phyloP scores from a whole-genome alignment of 192 early-diverging fungal species.

The Coemansia sp. region DNA sequence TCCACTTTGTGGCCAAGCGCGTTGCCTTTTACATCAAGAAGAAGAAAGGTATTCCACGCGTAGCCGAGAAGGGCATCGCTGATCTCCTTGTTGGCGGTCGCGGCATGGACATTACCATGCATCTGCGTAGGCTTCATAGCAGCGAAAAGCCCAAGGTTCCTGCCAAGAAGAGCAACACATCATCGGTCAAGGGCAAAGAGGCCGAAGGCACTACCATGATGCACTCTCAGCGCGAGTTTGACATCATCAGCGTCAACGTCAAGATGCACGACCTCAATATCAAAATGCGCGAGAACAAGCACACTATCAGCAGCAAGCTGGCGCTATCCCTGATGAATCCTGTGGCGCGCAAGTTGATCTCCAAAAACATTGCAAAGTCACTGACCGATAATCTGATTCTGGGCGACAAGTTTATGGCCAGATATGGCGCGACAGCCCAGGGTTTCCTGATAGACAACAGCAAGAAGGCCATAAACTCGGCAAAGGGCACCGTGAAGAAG shows the following conservation, averaged over 20 bases:
- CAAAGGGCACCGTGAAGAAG: slow-evolving; percentile 22
- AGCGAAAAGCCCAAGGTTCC: slow-evolving; percentile 39
- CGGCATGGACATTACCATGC: slow-evolving; percentile 44
- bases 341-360: slow-evolving; percentile 32
- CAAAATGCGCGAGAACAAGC: slow-evolving; percentile 40
- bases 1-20: slow-evolving; percentile 43
- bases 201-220: neutral
- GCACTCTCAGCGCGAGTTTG: slow-evolving; percentile 28
- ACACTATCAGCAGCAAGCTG: slow-evolving; percentile 33
- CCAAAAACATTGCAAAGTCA: slow-evolving; percentile 26
- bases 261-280: slow-evolving; percentile 42
- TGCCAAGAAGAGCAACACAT: slow-evolving; percentile 5
- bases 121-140: slow-evolving; percentile 35
- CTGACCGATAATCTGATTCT: slow-evolving; percentile 27
- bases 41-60: slow-evolving; percentile 43
- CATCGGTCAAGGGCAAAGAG: slow-evolving; percentile 5
- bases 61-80: slow-evolving; percentile 50
- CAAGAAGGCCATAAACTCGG: slow-evolving; percentile 26
- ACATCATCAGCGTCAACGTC: slow-evolving; percentile 39
- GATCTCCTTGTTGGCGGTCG: slow-evolving; percentile 36
- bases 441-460: slow-evolving; percentile 10
- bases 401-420: slow-evolving; percentile 33
- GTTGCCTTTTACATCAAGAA: slow-evolving; percentile 53
- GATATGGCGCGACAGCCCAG: slow-evolving; percentile 28
- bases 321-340: slow-evolving; percentile 35